These are phyloP conservation scores for Vigna unguiculata DNA, from an alignment of 306 rosid species.

Conservation along the genomic window DNA sequence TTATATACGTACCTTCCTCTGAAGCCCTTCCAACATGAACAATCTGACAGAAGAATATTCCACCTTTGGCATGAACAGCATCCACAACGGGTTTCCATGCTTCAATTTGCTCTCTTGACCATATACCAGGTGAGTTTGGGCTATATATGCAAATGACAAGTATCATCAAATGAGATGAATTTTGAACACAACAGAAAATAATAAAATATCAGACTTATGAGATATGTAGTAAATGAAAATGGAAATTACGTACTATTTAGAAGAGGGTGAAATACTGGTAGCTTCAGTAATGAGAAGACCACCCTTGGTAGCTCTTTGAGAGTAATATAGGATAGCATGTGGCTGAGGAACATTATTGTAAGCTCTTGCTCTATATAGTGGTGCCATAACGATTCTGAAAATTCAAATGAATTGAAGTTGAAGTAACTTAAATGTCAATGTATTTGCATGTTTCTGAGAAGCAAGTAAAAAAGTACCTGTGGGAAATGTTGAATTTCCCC, in stretches of 20 bases:
- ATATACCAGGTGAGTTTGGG: conserved; percentile 51
- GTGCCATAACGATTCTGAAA: conserved; percentile 60
- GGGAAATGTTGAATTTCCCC: conserved; percentile 64
- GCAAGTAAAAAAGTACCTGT: no score
- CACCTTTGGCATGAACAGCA: conserved; percentile 65
- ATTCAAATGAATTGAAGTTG: no score
- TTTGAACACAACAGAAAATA: background rate
- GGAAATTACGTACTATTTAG: conserved; percentile 1
- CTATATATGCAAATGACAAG: conserved; percentile 21
- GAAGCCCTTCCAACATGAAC: conserved; percentile 54
- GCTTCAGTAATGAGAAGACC: conserved; percentile 2
- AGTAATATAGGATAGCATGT: conserved; percentile 59
- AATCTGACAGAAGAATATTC: conserved; percentile 59
- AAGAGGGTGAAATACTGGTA: background rate
- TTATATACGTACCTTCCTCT: conserved; percentile 50
- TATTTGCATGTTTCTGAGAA: no score
- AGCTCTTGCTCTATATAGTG: conserved; percentile 54
- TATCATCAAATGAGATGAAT: background rate
- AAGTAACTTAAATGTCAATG: no score
- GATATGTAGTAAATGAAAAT: no score
- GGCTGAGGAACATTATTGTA: conserved; percentile 58
- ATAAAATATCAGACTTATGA: background rate
- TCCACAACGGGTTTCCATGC: conserved; percentile 58
- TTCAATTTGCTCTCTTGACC: conserved; percentile 64
- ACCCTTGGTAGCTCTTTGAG: conserved; percentile 51